Evolutionary conservation across 176 grass and related monocot species (phyloP), one percentile per base, ranked within the genome.

Genomic region (Carex pumila): DNA sequence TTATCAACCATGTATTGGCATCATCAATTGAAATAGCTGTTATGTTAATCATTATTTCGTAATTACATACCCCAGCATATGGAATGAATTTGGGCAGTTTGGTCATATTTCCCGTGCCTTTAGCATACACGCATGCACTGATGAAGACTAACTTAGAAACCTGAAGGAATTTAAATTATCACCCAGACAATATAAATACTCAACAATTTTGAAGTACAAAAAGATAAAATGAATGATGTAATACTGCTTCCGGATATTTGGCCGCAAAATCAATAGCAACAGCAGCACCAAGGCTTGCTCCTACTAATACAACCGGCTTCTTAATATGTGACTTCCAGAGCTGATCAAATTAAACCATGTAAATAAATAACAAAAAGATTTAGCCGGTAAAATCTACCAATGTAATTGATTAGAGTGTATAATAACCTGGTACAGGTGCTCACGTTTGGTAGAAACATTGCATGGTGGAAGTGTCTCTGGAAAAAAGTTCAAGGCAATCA

Each of bases 101-200:
- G 37, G 86, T 32, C 85, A 98, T 85, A 73, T 95, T 85, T 81
- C 84, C 92, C 54, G 93, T 87, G 41, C 95, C 89, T 57, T 93
- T 86, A 62, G 92, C 17, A 83, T 91, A 93, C 31, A 98, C 91
- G 88, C 95, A 94, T 85, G 95, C 95, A 87, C 86, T 64, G 32
- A 98, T 90, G 52, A 98, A 93, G 21, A 98, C 88, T 87, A 98
- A 49, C 83, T 93, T 95, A 41, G 92, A 93, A 32, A 98, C 93
- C 96, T 98, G 65, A 9, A 2, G 54, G 29, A 61, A 49, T 72
- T 83, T 29, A 81, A 71, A 55, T 11, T 70, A 65, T 65, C 32
- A 72, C 67, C 37, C 74, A 39, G 67, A 25, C 34, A 84, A 39
- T 31, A 65, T 31, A 83, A 85, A 76, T 71, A 52, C 30, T 61